These are phyloP conservation scores for Albugo candida DNA, from an alignment of 352 stramenopile genomes.

Conservation along the genomic window DNA sequence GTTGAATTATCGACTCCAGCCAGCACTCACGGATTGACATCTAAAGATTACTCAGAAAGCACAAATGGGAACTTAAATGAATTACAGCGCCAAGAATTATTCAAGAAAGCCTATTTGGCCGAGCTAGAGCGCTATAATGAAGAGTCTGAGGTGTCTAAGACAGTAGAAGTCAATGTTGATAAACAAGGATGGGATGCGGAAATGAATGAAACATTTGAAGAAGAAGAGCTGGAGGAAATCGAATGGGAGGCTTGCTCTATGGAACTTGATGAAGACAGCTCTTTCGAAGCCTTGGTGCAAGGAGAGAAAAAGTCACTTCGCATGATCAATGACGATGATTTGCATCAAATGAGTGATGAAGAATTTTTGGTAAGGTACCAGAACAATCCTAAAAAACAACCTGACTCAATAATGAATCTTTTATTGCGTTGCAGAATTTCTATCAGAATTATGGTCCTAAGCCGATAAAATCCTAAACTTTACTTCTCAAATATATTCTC, in stretches of 20 bases:
- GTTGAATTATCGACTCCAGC: constrained; percentile 1
- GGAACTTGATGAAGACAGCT: constrained; percentile 4
- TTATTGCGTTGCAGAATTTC: not conserved
- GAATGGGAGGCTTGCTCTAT: constrained; percentile 65
- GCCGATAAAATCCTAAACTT: not conserved
- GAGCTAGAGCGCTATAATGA: constrained; percentile 75
- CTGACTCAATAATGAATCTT: not conserved
- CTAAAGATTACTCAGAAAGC: constrained; percentile 15
- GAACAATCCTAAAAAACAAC: not conserved
- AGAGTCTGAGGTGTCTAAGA: constrained; percentile 50
- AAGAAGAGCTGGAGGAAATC: constrained; percentile 58
- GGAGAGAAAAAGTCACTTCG: constrained; percentile 37
- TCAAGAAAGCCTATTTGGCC: constrained; percentile 61
- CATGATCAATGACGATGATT: constrained; percentile 54
- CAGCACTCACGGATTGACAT: constrained; percentile 14
- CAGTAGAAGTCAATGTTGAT: constrained; percentile 64
- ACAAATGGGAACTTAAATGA: constrained; percentile 42
- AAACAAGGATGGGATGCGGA: constrained; percentile 70
- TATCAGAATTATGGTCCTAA: not conserved
- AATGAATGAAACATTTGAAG: constrained; percentile 48
- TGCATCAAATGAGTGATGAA: constrained; percentile 65
- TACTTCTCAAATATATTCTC: not conserved
- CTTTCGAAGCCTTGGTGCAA: constrained; percentile 49
- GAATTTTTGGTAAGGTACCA: constrained; percentile 53
- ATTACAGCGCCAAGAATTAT: constrained; percentile 62